Conservation (phyloP, 208 protist species). For the Trypanosoma cruzi region DNA sequence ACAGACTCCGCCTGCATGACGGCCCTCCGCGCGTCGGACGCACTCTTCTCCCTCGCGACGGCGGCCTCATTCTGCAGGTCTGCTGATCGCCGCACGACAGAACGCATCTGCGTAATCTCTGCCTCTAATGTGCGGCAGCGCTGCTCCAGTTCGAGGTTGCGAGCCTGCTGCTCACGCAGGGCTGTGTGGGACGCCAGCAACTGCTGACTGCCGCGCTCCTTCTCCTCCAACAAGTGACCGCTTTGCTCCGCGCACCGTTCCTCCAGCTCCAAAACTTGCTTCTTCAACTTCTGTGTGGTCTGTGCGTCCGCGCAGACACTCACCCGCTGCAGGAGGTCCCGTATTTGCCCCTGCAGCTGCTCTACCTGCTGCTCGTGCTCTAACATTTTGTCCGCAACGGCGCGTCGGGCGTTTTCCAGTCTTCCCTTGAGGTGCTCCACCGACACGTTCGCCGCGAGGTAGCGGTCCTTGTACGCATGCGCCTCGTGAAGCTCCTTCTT, state of each 20-base stretch:
- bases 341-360: conserved; percentile 71
- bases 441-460: conserved; percentile 36
- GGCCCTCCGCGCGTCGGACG: conserved; percentile 38
- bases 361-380: conserved; percentile 70
- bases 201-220: conserved; percentile 61
- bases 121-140: conserved; percentile 56
- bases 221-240: conserved; percentile 57
- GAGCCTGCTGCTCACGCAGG: conserved; percentile 74
- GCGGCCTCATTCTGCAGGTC: conserved; percentile 79
- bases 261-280: conserved; percentile 68
- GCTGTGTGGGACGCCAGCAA: conserved; percentile 71
- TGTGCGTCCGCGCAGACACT: conserved; percentile 47
- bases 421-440: conserved; percentile 67
- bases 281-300: conserved; percentile 41
- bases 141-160: conserved; percentile 74
- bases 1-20: conserved; percentile 37
- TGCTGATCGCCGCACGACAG: conserved; percentile 56
- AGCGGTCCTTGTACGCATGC: conserved; percentile 46
- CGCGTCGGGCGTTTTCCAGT: conserved; percentile 47
- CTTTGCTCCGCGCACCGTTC: conserved; percentile 48
- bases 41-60: conserved; percentile 66
- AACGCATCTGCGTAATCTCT: conserved; percentile 65
- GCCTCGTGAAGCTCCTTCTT: conserved; percentile 51
- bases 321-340: conserved; percentile 66
- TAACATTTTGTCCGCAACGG: conserved; percentile 44